Evolutionary conservation across 1,284 basidiomycete genomes (phyloP), one percentile per base, ranked within the genome.

Genomic region (Amylostereum areolatum): DNA sequence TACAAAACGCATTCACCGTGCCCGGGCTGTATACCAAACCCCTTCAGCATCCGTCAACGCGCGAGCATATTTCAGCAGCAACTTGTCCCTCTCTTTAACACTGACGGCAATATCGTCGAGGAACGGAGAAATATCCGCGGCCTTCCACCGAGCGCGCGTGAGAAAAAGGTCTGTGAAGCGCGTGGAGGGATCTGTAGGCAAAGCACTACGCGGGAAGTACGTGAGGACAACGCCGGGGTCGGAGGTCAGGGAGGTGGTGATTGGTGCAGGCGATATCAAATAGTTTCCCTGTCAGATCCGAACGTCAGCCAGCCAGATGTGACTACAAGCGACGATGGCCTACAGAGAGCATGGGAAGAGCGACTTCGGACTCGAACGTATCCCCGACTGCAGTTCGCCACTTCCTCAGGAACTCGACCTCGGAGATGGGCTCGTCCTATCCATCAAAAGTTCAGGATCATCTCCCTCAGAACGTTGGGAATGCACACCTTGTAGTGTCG

Each of bases 131-230:
- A 97, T 89, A 27, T 95, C 91, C 6, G 85, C 81, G 2, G 75
- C 78, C 57, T 77, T 80, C 93, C 93, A 96, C 30, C 80, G 75
- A 5, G 78, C 52, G 2, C 86, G 80, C 4, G 83, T 85, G 43
- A 89, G 72, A 71, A 97, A 97, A 25, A 96, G 75, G 52, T 94
- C 89, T 2, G 78, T 64, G 68, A 96, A 96, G 11, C 92, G 83
- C 9, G 80, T 77, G 1, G 83, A 72, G 11, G 91, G 83, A 48
- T 89, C 85, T 0, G 77, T 64, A 2, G 92, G 88, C 18, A 95
- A 78, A 1, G 69, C 67, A 0, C 85, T 79, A 2, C 78, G 71
- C n/a, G 90, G 85, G 63, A 92, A 89, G 66, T 91, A 91, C 6
- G 69, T 72, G 32, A 89, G 60, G 3, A 56, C 37, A 7, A 52